Evolutionary conservation across 139 green algal species (phyloP).

Genomic region (Chlamydomonas sp.): DNA sequence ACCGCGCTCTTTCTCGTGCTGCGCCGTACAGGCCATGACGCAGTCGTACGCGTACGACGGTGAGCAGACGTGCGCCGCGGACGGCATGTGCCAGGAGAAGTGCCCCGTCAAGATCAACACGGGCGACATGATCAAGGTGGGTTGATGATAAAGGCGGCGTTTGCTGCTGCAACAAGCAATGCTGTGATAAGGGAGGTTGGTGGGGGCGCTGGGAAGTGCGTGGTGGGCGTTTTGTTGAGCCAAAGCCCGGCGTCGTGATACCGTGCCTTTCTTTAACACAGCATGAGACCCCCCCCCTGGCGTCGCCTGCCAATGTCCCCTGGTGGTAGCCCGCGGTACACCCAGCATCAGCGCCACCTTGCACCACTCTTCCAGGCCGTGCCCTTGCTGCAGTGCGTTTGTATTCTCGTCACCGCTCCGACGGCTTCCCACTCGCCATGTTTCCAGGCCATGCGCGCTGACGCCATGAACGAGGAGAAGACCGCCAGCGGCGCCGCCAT

Average conservation of each 20-base stretch:
- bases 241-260: too few relatives aligned
- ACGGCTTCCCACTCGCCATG: too few relatives aligned
- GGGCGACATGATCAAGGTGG: constrained; percentile 90
- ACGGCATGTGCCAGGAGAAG: constrained; percentile 99
- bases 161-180: background rate
- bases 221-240: too few relatives aligned
- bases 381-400: too few relatives aligned
- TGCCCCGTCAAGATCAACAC: constrained; percentile 99
- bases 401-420: too few relatives aligned
- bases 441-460: constrained; percentile 57
- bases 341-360: too few relatives aligned
- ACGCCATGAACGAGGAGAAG: constrained; percentile 62
- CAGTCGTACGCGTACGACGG: constrained; percentile 73
- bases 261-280: too few relatives aligned
- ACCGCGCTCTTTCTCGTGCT: background rate
- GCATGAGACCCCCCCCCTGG: too few relatives aligned
- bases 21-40: background rate
- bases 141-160: background rate
- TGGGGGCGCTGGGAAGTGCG: too few relatives aligned
- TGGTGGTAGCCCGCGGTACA: too few relatives aligned
- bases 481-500: constrained; percentile 16
- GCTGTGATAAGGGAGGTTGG: too few relatives aligned
- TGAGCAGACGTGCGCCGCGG: constrained; percentile 91
- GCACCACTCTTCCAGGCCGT: background rate
- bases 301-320: too few relatives aligned